A percentile compares a stretch with the other conserved stretches of the same genome.
Conservation (phyloP, 192 early-diverging fungal species). For the Spizellomyces punctatus region DNA sequence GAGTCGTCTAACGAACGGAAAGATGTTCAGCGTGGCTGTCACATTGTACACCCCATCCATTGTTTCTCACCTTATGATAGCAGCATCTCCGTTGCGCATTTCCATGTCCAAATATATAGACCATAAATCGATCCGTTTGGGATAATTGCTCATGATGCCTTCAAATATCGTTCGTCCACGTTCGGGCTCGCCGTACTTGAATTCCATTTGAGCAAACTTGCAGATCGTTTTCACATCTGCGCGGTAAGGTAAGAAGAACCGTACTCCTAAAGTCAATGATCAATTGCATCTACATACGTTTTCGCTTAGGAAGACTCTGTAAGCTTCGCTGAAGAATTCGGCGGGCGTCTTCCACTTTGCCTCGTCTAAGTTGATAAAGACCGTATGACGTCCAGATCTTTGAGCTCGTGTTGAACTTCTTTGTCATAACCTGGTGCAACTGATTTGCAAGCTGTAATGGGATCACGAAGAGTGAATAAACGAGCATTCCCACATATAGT, state of each 20-base stretch:
- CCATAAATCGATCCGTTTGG: slow-evolving; percentile 96
- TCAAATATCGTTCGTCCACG: slow-evolving; percentile 98
- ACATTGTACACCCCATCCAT: neutral
- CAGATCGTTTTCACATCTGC: slow-evolving; percentile 83
- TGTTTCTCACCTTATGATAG: slow-evolving; percentile 53
- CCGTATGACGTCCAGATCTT: slow-evolving; percentile 92
- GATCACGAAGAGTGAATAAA: neutral
- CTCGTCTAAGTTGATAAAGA: slow-evolving; percentile 74
- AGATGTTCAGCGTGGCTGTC: neutral
- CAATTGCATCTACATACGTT: slow-evolving; percentile 62
- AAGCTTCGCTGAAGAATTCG: slow-evolving; percentile 78
- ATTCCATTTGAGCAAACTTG: slow-evolving; percentile 97
- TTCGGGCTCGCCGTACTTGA: slow-evolving; percentile 95
- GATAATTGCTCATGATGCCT: slow-evolving; percentile 88
- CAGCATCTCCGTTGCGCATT: slow-evolving; percentile 70
- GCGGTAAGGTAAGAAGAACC: slow-evolving; percentile 11
- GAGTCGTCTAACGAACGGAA: slow-evolving; percentile 49
- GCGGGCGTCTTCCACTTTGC: slow-evolving; percentile 76
- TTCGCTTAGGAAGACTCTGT: slow-evolving; percentile 86
- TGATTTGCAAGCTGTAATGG: slow-evolving; percentile 57
- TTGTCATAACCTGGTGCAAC: slow-evolving; percentile 72
- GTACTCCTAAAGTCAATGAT: neutral
- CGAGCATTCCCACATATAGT: neutral
- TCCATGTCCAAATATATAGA: slow-evolving; percentile 98
- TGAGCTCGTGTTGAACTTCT: slow-evolving; percentile 85